A percentile compares a stretch with the other conserved stretches of the same genome.
phyloP scores from a whole-genome alignment of 2,329 filamentous ascomycete species.

The Hypoxylon sp. region DNA sequence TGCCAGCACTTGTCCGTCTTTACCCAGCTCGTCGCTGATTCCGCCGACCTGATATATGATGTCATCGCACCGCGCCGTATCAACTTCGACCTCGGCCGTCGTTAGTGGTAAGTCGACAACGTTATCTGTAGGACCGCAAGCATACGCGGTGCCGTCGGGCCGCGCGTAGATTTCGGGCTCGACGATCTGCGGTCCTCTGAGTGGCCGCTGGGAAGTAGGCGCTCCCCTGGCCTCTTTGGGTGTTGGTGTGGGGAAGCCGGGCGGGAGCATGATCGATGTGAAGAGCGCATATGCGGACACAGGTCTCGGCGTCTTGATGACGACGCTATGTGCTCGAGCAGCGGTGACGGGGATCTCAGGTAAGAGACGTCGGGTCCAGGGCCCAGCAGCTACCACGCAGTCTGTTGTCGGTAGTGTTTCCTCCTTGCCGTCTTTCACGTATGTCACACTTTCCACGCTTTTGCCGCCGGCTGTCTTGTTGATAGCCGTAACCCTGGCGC shows the following conservation, averaged over 20 bases:
- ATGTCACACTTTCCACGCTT: slow-evolving; percentile 52
- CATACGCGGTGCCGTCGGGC: slow-evolving; percentile 81
- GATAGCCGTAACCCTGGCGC: slow-evolving; percentile 52
- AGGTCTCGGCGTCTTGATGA: slow-evolving; percentile 58
- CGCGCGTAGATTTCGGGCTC: slow-evolving; percentile 84
- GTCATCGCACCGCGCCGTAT: slow-evolving; percentile 76
- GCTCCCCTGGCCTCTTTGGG: slow-evolving; percentile 41
- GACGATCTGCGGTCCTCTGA: slow-evolving; percentile 61
- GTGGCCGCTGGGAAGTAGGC: slow-evolving; percentile 26
- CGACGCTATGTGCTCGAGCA: slow-evolving; percentile 63
- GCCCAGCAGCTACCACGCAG: slow-evolving; percentile 59
- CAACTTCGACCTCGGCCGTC: slow-evolving; percentile 75
- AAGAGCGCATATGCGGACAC: slow-evolving; percentile 77
- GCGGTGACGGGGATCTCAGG: slow-evolving; percentile 61
- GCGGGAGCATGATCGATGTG: slow-evolving; percentile 76
- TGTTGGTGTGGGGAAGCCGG: slow-evolving; percentile 61
- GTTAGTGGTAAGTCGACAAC: slow-evolving; percentile 73
- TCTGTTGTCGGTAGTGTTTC: slow-evolving; percentile 51
- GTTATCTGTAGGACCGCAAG: slow-evolving; percentile 78
- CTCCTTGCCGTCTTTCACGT: slow-evolving; percentile 48
- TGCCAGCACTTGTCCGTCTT: slow-evolving; percentile 70
- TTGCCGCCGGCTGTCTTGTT: slow-evolving; percentile 44
- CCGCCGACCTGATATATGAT: slow-evolving; percentile 74
- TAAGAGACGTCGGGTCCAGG: slow-evolving; percentile 63
- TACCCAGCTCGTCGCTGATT: slow-evolving; percentile 69